Percentiles rank a stretch among this genome's conserved stretches.
Conservation (phyloP, 495 filamentous ascomycete species). For the Penicillium parvum region DNA sequence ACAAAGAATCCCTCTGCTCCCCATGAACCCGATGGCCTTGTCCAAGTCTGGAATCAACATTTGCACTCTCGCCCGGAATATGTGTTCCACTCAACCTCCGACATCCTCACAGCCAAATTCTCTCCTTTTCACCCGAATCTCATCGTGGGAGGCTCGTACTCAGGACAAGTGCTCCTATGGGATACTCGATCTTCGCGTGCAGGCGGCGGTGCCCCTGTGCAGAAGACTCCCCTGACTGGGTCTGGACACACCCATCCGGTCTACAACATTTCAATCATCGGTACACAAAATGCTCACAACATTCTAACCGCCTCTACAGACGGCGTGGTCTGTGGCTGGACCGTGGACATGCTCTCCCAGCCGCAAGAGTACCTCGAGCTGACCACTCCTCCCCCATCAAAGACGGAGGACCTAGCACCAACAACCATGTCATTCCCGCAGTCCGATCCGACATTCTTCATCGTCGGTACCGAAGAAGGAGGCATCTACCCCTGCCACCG, state of each 20-base stretch:
- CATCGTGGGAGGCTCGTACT: conserved; percentile 92
- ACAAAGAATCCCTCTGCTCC: conserved; percentile 95
- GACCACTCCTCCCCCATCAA: conserved; percentile 76
- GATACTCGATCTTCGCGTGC: conserved; percentile 68
- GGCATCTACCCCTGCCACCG: conserved; percentile 93
- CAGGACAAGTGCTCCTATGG: conserved; percentile 96
- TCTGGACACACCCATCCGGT: conserved; percentile 91
- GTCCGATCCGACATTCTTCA: conserved; percentile 94
- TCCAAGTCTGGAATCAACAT: conserved; percentile 97
- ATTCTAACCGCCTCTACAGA: conserved; percentile 95
- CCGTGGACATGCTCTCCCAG: conserved; percentile 91
- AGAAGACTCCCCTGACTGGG: conserved; percentile 92
- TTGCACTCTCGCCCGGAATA: conserved; percentile 91
- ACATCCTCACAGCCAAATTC: conserved; percentile 92
- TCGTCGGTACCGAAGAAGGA: conserved; percentile 94
- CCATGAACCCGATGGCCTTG: conserved; percentile 88
- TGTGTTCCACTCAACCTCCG: conserved; percentile 92
- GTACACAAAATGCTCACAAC: conserved; percentile 98
- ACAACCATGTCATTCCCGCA: conserved; percentile 96
- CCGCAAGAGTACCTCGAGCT: conserved; percentile 91
- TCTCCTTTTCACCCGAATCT: conserved; percentile 96
- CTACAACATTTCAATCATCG: conserved; percentile 90
- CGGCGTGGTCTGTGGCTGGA: conserved; percentile 94
- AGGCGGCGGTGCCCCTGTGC: conserved; percentile 78
- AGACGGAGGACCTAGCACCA: conserved; percentile 91